A percentile compares a stretch with the other conserved stretches of the same genome.
These are phyloP conservation scores for Cryptosporidium muris DNA, from an alignment of 169 alveolate species.

Conservation along the genomic window DNA sequence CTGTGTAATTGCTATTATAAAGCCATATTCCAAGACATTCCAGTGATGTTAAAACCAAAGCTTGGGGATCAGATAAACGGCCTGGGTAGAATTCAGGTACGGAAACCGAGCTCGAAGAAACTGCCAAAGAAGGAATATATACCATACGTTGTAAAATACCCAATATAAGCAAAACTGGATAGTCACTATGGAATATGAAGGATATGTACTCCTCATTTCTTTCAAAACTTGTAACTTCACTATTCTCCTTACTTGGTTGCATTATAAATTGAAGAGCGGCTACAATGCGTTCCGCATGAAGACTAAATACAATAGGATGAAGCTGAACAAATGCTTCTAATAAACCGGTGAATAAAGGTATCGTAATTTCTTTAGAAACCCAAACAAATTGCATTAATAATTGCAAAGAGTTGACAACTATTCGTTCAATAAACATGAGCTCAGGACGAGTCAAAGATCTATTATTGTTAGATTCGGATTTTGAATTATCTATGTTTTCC, in stretches of 20 bases:
- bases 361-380: neutral
- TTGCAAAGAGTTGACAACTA: slow-evolving; percentile 25
- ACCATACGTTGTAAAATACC: slow-evolving; percentile 69
- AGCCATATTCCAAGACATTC: slow-evolving; percentile 69
- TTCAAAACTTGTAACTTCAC: neutral
- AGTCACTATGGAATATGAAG: neutral
- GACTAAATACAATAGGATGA: slow-evolving; percentile 60
- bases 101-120: neutral
- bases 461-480: neutral
- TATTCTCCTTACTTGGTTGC: slow-evolving; percentile 16
- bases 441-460: slow-evolving; percentile 59
- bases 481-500: too few species aligned
- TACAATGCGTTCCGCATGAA: slow-evolving; percentile 42
- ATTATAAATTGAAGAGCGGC: slow-evolving; percentile 53
- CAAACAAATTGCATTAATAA: slow-evolving; percentile 7
- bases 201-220: too few species aligned
- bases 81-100: slow-evolving; percentile 67
- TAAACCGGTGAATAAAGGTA: neutral
- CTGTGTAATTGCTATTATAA: slow-evolving; percentile 52
- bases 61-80: slow-evolving; percentile 58
- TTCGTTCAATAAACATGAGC: slow-evolving; percentile 64
- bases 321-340: slow-evolving; percentile 38
- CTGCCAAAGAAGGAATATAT: slow-evolving; percentile 50
- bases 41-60: slow-evolving; percentile 38
- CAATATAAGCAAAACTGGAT: slow-evolving; percentile 20